A percentile compares a stretch with the other conserved stretches of the same genome.
Conservation (phyloP, 805 yeast genomes). For the Candida coquimbonensis region DNA sequence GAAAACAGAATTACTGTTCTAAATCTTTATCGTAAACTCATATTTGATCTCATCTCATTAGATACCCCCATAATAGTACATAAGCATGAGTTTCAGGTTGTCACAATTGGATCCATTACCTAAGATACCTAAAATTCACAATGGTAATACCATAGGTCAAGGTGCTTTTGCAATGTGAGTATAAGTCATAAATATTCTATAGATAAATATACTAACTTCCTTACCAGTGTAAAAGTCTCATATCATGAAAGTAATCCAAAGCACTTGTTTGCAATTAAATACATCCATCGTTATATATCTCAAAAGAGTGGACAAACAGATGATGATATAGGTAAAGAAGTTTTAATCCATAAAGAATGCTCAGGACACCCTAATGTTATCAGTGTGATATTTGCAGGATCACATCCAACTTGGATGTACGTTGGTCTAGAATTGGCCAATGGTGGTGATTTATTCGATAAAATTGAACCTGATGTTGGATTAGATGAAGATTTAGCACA, state of each 20-base stretch:
- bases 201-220: not conserved
- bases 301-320: constrained; percentile 29
- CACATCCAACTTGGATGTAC: constrained; percentile 53
- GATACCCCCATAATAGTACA: no score
- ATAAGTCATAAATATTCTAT: not conserved
- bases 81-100: constrained; percentile 23
- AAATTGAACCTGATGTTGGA: constrained; percentile 70
- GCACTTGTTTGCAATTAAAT: constrained; percentile 49
- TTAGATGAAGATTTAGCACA: constrained; percentile 61
- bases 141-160: constrained; percentile 53
- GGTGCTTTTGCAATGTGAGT: constrained; percentile 58
- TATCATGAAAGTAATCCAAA: constrained; percentile 24
- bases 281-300: constrained; percentile 38
- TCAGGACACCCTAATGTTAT: constrained; percentile 55
- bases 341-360: constrained; percentile 51
- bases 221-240: constrained; percentile 44
- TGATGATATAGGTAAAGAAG: constrained; percentile 44
- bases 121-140: constrained; percentile 34
- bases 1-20: no score
- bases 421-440: constrained; percentile 61
- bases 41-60: no score
- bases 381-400: constrained; percentile 45
- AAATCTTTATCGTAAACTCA: no score
- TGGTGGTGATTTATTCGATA: constrained; percentile 75
- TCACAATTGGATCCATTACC: constrained; percentile 46